Conservation (phyloP, 768 basidiomycete genomes). For the Leccinum disarticulatum region DNA sequence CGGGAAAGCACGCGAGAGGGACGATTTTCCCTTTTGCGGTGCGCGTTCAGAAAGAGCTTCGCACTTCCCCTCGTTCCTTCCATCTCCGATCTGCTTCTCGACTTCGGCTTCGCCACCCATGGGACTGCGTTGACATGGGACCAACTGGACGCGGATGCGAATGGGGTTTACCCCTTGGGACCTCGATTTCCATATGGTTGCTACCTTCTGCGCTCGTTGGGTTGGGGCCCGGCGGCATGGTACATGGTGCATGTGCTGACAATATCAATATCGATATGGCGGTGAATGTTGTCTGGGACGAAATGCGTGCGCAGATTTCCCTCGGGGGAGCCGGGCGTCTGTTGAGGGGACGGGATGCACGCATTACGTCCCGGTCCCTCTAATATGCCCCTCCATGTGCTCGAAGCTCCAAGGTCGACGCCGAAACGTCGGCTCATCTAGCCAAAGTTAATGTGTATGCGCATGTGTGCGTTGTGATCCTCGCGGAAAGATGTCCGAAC, state of each 20-base stretch:
- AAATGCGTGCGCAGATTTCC: neutral
- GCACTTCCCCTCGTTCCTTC: conserved; percentile 15
- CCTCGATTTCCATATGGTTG: neutral
- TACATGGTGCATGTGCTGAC: neutral
- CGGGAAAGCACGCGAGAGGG: conserved; percentile 2
- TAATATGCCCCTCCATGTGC: conserved; percentile 8
- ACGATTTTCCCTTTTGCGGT: conserved; percentile 15
- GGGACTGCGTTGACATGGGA: conserved; percentile 16
- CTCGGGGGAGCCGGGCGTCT: neutral
- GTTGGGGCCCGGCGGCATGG: conserved; percentile 6
- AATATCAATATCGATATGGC: neutral
- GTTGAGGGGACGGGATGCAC: neutral
- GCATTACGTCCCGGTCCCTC: conserved; percentile 11
- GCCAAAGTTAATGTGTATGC: neutral
- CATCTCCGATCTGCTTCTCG: conserved; percentile 27
- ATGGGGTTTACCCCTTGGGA: neutral
- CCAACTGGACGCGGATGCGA: conserved; percentile 9
- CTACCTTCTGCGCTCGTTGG: neutral
- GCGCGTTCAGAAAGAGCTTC: conserved; percentile 13
- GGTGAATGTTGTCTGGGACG: neutral
- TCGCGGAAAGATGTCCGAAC: conserved; percentile 3
- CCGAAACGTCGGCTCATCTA: conserved; percentile 2
- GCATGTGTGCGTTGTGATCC: conserved; percentile 11
- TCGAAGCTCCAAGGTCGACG: conserved; percentile 11
- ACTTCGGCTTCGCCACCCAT: conserved; percentile 17